Base-by-base conservation (phyloP, 2,329 filamentous ascomycete genomes). In the Sporothrix brunneoviolacea region DNA sequence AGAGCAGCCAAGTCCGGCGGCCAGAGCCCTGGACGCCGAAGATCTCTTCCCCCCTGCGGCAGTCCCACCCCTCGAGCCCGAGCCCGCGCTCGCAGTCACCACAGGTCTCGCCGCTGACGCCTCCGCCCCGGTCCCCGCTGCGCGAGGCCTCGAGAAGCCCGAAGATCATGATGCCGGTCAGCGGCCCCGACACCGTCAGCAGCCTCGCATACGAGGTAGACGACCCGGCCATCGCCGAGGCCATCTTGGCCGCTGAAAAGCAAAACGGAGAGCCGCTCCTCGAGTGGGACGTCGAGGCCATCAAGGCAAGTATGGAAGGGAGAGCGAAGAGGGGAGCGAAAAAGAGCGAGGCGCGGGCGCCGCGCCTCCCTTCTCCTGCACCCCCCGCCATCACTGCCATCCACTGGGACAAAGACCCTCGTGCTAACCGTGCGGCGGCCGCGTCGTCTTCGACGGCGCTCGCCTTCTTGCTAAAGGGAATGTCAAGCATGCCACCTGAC, bases 221-320 rank as follows among this genome's bases (percentile, higher is more conserved):
- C 4, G 22, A 42, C 13, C n/a, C 32, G 9, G 42, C 4, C 15
- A 18, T 35, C 4, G 33, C 16, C 10, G 37, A 27, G 13, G 51
- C 48, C 15, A 33, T 53, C 6, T 28, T 13, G 3, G 36, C 3
- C 8, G 51, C 48, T 4, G 30, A 32, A 8, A n/a, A 32, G 33
- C 6, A 41, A 5, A 42, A 46, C 8, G 53, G 48, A n/a, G 46
- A 54, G 28, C 42, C 41, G 15, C 43, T 55, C 8, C 36, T 55
- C 28, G 38, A 45, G 24, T 57, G 55, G 55, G 55, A 57, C 42
- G 35, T 48, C 13, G 51, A 55, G 36, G 48, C 28, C 4, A 52
- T 57, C 39, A 49, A 52, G 53, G 55, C 55, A 49, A 51, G 51
- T 50, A n/a, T 38, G 13, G 51, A 38, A 18, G 30, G 32, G n/a